These are phyloP conservation scores for Marsdenia floribunda DNA, from an alignment of 257 asterid genomes.

Conservation along the genomic window DNA sequence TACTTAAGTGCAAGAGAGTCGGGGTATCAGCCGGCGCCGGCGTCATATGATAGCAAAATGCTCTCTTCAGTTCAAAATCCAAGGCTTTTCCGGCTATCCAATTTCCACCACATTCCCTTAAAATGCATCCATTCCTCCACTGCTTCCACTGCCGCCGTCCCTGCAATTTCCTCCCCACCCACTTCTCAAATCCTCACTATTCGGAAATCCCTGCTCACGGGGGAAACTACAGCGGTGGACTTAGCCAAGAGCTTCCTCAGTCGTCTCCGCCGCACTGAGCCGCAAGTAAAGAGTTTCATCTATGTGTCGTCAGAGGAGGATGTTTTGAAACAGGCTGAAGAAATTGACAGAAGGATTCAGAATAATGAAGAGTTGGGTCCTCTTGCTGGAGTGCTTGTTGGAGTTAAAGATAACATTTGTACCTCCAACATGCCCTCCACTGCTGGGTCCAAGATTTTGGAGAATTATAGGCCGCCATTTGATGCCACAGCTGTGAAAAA, in stretches of 20 bases:
- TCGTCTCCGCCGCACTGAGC: slow-evolving; percentile 73
- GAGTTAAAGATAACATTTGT: slow-evolving; percentile 90
- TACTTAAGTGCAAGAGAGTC: too few species aligned
- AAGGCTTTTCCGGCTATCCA: slow-evolving; percentile 52
- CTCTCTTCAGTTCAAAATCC: slow-evolving; percentile 60
- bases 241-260: slow-evolving; percentile 57
- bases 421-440: slow-evolving; percentile 85
- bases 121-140: slow-evolving; percentile 44
- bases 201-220: slow-evolving; percentile 65
- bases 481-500: slow-evolving; percentile 90
- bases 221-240: slow-evolving; percentile 68
- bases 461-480: slow-evolving; percentile 70
- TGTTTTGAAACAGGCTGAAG: slow-evolving; percentile 63
- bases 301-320: slow-evolving; percentile 52
- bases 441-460: slow-evolving; percentile 83
- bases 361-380: slow-evolving; percentile 64
- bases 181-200: slow-evolving; percentile 68
- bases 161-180: slow-evolving; percentile 28
- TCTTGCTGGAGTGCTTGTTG: slow-evolving; percentile 78
- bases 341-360: slow-evolving; percentile 54
- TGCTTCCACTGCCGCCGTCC: slow-evolving; percentile 24
- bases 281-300: slow-evolving; percentile 76
- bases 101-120: slow-evolving; percentile 15
- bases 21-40: background rate
- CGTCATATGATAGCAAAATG: slow-evolving; percentile 27